Evolutionary conservation across 768 basidiomycete species (phyloP).

Genomic region (Trichaptum fuscoviolaceum): DNA sequence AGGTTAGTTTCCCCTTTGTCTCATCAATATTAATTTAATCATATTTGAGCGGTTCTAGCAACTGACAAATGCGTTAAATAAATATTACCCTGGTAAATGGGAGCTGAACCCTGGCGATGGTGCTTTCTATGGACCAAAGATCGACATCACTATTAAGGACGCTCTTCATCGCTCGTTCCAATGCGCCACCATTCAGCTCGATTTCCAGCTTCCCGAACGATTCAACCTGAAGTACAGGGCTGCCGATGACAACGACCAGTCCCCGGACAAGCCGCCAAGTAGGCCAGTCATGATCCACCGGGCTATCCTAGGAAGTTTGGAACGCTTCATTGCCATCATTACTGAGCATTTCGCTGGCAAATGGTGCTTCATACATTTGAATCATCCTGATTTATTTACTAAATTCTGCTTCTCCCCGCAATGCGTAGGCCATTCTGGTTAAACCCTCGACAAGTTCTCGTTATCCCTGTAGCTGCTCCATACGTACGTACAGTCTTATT

Average conservation of each 20-base stretch:
- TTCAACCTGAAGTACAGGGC: conserved; percentile 93
- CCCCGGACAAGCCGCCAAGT: conserved; percentile 45
- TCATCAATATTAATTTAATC: neutral
- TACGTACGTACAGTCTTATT: conserved; percentile 56
- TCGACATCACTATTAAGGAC: conserved; percentile 94
- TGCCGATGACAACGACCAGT: conserved; percentile 59
- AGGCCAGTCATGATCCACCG: conserved; percentile 98
- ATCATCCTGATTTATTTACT: too few species aligned
- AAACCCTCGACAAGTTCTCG: conserved; percentile 91
- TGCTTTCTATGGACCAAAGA: conserved; percentile 99
- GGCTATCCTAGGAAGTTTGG: conserved; percentile 89
- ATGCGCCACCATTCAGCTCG: conserved; percentile 97
- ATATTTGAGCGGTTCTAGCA: conserved; percentile 42
- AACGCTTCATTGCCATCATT: conserved; percentile 94
- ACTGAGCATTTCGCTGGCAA: conserved; percentile 98
- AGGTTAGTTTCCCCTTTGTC: conserved; percentile 38
- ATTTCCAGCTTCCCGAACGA: conserved; percentile 96
- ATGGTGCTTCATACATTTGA: conserved; percentile 54
- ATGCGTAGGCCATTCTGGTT: conserved; percentile 99
- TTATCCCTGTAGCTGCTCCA: conserved; percentile 88
- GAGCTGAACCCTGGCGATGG: conserved; percentile 92
- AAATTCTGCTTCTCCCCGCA: too few species aligned
- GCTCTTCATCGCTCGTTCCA: conserved; percentile 92
- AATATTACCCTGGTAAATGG: conserved; percentile 86
- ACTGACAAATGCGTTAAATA: conserved; percentile 79